Percentiles rank a stretch among this genome's conserved stretches.
Evolutionary conservation across 257 asterid species (phyloP).

Genomic region (Rhazya stricta): DNA sequence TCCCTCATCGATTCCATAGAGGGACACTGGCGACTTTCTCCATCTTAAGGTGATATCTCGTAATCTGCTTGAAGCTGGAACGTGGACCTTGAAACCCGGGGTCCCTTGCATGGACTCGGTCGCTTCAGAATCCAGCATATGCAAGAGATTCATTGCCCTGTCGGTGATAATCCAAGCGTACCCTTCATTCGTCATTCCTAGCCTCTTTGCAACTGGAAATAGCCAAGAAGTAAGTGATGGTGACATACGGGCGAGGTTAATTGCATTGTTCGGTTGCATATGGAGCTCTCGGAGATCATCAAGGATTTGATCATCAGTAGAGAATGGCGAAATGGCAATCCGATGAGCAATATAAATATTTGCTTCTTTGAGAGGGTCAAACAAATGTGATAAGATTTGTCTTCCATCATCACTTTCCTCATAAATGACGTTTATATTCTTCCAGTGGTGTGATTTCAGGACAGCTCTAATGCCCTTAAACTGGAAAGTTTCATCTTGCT

Average conservation of each 20-base stretch:
- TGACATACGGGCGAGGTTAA: constrained; percentile 36
- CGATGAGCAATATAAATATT: constrained; percentile 10
- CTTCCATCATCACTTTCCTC: constrained; percentile 24
- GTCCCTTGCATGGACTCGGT: constrained; percentile 35
- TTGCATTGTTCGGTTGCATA: constrained; percentile 10
- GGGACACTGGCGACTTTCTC: constrained; percentile 21
- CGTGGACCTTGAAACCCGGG: constrained; percentile 33
- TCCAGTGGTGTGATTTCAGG: constrained; percentile 32
- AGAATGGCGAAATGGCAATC: constrained; percentile 16
- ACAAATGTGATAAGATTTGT: constrained; percentile 21
- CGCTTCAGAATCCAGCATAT: constrained; percentile 19
- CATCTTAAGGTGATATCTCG: constrained; percentile 24
- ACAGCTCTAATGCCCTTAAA: constrained; percentile 33
- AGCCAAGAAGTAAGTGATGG: constrained; percentile 28
- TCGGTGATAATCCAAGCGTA: constrained; percentile 44
- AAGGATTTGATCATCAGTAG: constrained; percentile 12
- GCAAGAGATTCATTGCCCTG: constrained; percentile 27
- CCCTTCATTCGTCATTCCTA: constrained; percentile 39
- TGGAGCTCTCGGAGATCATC: constrained; percentile 24
- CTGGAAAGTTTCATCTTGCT: constrained; percentile 28
- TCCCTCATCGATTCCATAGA: constrained; percentile 15
- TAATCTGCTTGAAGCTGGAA: constrained; percentile 25
- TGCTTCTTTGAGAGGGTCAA: constrained; percentile 24
- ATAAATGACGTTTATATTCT: constrained; percentile 23
- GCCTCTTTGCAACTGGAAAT: constrained; percentile 25